A percentile compares a stretch with the other conserved stretches of the same genome.
Conservation (phyloP, 495 filamentous ascomycete species). For the Elaphomyces granulatus region DNA sequence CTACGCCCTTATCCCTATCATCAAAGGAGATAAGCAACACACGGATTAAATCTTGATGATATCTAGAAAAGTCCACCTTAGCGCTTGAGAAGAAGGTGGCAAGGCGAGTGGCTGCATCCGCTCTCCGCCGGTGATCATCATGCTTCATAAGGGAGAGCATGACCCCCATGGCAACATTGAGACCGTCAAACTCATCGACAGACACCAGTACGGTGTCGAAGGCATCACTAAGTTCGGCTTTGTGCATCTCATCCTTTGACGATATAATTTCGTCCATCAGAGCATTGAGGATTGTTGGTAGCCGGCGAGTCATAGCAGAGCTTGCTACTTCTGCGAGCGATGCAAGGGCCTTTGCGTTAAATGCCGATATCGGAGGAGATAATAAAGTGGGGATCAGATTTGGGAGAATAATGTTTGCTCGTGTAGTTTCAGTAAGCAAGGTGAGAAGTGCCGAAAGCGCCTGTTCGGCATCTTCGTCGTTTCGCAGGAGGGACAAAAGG, state of each 20-base stretch:
- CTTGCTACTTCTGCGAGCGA: conserved; percentile 85
- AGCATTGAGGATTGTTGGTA: conserved; percentile 79
- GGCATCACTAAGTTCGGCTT: conserved; percentile 54
- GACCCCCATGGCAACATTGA: conserved; percentile 89
- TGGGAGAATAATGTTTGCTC: conserved; percentile 91
- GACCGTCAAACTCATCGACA: conserved; percentile 89
- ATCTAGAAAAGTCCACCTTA: conserved; percentile 79
- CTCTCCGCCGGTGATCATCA: conserved; percentile 74
- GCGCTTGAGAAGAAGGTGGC: conserved; percentile 76
- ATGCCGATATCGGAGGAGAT: conserved; percentile 74
- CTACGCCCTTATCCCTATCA: conserved; percentile 67
- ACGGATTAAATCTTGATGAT: conserved; percentile 87
- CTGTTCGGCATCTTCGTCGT: conserved; percentile 77
- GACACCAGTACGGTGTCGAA: conserved; percentile 82
- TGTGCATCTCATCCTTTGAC: conserved; percentile 61
- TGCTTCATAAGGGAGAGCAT: conserved; percentile 78
- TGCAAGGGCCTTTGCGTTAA: conserved; percentile 88
- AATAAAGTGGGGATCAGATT: conserved; percentile 90
- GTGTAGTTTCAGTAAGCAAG: conserved; percentile 78
- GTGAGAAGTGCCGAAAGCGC: conserved; percentile 85
- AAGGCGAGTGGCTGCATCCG: conserved; percentile 62
- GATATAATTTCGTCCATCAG: conserved; percentile 83
- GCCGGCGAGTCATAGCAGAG: conserved; percentile 70
- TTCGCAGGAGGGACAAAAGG: conserved; percentile 72
- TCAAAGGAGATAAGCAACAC: conserved; percentile 82